Conservation (phyloP, 2,329 filamentous ascomycete species). For the Xylariaceae sp. region DNA sequence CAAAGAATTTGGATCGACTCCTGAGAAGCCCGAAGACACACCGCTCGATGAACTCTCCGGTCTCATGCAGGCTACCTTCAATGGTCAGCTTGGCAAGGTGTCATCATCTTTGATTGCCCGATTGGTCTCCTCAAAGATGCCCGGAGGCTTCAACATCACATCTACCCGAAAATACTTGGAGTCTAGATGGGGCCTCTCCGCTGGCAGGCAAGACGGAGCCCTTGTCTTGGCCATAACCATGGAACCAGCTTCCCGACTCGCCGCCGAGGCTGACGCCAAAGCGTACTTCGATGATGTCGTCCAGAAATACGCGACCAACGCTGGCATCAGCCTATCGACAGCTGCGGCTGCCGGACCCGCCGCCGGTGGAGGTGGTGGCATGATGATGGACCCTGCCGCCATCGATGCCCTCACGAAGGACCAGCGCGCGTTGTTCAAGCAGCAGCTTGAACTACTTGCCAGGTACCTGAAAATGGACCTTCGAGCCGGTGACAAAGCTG, state of each 20-base stretch:
- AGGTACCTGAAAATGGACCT: conserved; percentile 97
- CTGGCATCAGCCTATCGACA: conserved; percentile 76
- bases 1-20: conserved; percentile 96
- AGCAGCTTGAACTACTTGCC: conserved; percentile 91
- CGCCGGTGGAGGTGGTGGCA: conserved; percentile 65
- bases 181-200: conserved; percentile 80
- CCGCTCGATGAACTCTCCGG: conserved; percentile 92
- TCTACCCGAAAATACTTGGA: conserved; percentile 91
- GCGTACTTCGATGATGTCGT: conserved; percentile 80
- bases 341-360: conserved; percentile 67
- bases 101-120: conserved; percentile 88
- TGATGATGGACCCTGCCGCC: conserved; percentile 99
- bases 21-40: conserved; percentile 96
- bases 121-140: conserved; percentile 98
- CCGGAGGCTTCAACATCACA: conserved; percentile 98
- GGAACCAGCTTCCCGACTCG: conserved; percentile 83
- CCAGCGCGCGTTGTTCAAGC: conserved; percentile 92
- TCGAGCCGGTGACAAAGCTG: conserved; percentile 91
- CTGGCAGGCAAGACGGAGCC: conserved; percentile 85
- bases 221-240: conserved; percentile 84
- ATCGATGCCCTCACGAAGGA: conserved; percentile 97
- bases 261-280: conserved; percentile 86
- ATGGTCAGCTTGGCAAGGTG: conserved; percentile 95
- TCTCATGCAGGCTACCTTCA: conserved; percentile 96
- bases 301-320: conserved; percentile 79